Evolutionary conservation across 1,284 basidiomycete species (phyloP).

Genomic region (Moesziomyces antarcticus): DNA sequence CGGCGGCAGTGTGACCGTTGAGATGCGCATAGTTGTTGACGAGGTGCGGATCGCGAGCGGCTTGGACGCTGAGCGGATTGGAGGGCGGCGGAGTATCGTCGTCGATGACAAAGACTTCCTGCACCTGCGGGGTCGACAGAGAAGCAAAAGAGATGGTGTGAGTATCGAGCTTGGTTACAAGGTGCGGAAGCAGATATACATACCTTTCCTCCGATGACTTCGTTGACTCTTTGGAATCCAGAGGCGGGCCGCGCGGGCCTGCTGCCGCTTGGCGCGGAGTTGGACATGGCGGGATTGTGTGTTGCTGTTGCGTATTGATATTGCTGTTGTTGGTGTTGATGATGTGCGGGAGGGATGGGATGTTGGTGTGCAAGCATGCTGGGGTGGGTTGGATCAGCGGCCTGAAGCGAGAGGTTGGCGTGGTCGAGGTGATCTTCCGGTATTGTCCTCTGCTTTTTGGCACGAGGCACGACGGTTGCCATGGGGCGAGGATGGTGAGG

Average conservation of each 20-base stretch:
- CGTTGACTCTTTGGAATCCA: constrained; percentile 52
- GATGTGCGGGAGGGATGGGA: constrained; percentile 22
- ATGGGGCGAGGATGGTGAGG: constrained; percentile 12
- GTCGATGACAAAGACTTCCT: constrained; percentile 57
- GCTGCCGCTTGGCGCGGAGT: constrained; percentile 25
- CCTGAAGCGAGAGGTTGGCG: constrained; percentile 24
- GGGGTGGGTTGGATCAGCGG: constrained; percentile 12
- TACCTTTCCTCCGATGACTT: constrained; percentile 59
- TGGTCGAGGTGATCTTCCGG: constrained; percentile 35
- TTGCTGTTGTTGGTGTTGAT: constrained; percentile 22
- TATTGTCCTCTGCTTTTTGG: constrained; percentile 52
- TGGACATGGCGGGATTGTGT: constrained; percentile 25
- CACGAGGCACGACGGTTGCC: constrained; percentile 52
- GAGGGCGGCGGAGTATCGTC: constrained; percentile 52
- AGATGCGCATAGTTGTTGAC: constrained; percentile 42
- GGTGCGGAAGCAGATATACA: constrained; percentile 2
- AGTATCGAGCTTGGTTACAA: background rate
- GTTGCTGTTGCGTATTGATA: constrained; percentile 13
- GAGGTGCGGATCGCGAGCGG: constrained; percentile 36
- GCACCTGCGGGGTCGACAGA: constrained; percentile 25
- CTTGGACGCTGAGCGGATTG: constrained; percentile 48
- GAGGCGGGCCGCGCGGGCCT: constrained; percentile 25
- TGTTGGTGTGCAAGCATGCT: constrained; percentile 50
- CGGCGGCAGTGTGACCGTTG: constrained; percentile 27
- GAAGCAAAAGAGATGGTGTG: background rate